Evolutionary conservation across 129 eudicot genomes (phyloP).

Genomic region (Flaveria linearis): DNA sequence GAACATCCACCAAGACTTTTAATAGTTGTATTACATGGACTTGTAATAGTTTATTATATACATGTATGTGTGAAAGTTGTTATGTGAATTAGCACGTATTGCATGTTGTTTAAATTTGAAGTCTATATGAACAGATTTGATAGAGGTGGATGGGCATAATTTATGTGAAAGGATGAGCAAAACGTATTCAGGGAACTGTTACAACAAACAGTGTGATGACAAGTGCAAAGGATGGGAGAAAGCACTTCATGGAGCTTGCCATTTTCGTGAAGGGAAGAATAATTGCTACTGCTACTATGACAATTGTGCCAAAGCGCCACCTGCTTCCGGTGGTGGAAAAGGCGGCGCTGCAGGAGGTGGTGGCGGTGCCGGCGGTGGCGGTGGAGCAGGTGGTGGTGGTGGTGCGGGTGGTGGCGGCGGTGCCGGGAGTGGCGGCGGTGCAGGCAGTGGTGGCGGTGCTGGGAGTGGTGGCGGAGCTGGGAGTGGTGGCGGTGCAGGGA

Average conservation of each 20-base stretch:
- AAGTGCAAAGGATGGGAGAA: slow-evolving; percentile 20
- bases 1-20: no score
- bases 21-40: no score
- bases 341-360: neutral
- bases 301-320: slow-evolving; percentile 8
- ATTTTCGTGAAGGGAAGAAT: neutral
- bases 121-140: neutral
- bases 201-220: slow-evolving; percentile 13
- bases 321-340: neutral
- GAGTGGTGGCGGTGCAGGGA: neutral
- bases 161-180: slow-evolving; percentile 22
- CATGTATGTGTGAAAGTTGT: no score
- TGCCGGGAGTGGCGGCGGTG: neutral
- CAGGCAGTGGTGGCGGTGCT: neutral
- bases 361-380: neutral
- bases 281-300: slow-evolving; percentile 22
- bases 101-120: no score
- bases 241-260: slow-evolving; percentile 24
- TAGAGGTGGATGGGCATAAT: neutral
- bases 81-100: no score
- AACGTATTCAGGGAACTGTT: slow-evolving; percentile 25
- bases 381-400: neutral
- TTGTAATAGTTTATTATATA: no score
- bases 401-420: neutral
- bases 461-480: neutral